phyloP scores from a whole-genome alignment of 108 stramenopile species.

The Stephanodiscus minutulus region DNA sequence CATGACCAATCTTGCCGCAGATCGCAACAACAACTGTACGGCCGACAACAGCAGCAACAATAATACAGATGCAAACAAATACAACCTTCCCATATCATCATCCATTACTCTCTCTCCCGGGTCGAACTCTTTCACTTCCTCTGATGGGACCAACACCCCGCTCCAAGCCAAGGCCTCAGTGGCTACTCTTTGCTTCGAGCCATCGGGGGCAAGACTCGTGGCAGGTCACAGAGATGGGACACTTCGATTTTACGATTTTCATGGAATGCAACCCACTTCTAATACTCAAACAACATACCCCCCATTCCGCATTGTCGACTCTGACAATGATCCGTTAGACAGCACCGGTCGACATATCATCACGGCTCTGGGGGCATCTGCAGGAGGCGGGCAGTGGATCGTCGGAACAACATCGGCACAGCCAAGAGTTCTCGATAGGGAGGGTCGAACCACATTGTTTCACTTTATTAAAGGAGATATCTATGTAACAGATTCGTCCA shows the following conservation, averaged over 20 bases:
- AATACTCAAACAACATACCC: constrained; percentile 23
- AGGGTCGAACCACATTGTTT: constrained; percentile 69
- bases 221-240: constrained; percentile 74
- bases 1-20: neutral
- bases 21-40: constrained; percentile 6
- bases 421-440: constrained; percentile 79
- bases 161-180: constrained; percentile 50
- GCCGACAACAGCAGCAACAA: constrained; percentile 12
- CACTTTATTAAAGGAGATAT: constrained; percentile 87
- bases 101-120: constrained; percentile 46
- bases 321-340: constrained; percentile 50
- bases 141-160: constrained; percentile 44
- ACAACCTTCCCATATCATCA: constrained; percentile 47
- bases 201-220: constrained; percentile 81
- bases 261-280: constrained; percentile 68
- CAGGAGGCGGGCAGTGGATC: constrained; percentile 78
- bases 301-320: constrained; percentile 50
- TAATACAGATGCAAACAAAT: constrained; percentile 19
- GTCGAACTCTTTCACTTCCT: constrained; percentile 43
- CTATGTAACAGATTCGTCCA: constrained; percentile 83
- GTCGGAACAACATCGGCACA: constrained; percentile 80
- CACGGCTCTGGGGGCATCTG: constrained; percentile 40
- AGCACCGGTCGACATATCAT: constrained; percentile 46
- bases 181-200: constrained; percentile 67
- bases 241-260: constrained; percentile 85